Conservation (phyloP, 2,329 filamentous ascomycete species). For the Beauveria bassiana region DNA sequence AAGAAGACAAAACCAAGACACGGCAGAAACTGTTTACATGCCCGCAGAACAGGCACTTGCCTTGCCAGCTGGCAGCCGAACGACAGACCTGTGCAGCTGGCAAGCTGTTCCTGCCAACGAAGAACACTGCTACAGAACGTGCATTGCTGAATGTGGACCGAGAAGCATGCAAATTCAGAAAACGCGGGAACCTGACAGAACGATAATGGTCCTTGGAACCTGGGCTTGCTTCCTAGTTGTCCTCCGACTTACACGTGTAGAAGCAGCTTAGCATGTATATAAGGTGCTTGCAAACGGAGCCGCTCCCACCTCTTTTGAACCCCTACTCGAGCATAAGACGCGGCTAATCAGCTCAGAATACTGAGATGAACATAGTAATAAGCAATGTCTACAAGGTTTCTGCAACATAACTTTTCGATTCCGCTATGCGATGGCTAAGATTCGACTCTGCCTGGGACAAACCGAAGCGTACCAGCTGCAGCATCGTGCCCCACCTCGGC, state of each 20-base stretch:
- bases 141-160: too few species aligned
- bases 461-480: not conserved
- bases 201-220: not conserved
- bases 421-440: not conserved
- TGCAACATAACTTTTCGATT: not conserved
- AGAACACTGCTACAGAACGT: not conserved
- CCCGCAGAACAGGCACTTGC: not conserved
- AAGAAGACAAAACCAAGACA: not conserved
- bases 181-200: not conserved
- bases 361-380: not conserved
- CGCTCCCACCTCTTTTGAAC: not conserved
- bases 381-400: not conserved
- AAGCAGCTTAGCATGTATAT: not conserved
- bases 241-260: not conserved
- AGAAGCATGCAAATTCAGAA: not conserved
- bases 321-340: not conserved
- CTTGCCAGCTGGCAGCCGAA: constrained; percentile 10
- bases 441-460: not conserved
- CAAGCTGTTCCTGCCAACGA: constrained; percentile 6
- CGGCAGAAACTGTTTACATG: not conserved
- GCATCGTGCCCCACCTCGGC: not conserved
- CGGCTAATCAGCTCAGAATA: too few species aligned
- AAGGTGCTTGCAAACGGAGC: not conserved
- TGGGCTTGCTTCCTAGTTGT: not conserved
- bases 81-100: constrained; percentile 1